Base-by-base conservation (phyloP, 768 basidiomycete species). In the Lanmaoa pseudosensibilis region DNA sequence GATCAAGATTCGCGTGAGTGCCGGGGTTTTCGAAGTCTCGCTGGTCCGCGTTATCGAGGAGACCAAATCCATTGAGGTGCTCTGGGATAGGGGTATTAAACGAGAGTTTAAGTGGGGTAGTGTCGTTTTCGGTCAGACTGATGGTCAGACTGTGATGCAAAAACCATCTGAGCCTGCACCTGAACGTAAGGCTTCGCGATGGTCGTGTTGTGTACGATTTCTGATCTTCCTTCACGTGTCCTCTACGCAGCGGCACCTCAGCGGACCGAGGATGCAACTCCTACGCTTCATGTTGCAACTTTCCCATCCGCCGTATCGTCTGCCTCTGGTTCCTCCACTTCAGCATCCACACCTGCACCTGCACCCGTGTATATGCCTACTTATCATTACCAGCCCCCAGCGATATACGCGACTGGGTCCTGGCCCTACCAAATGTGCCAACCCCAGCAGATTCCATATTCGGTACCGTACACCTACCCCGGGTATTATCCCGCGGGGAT, bases 21-120 rank as follows among this genome's bases (percentile, higher is more conserved):
- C 88, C 11, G 93, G 94, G 5, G 86, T 90, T 33, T 95, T 92
- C 67, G 92, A 95, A 68, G 92, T 94, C 5, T 87, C 85, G 6
- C 77, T 96, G 36, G 66, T 90, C 15, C 80, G 83, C 56, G 86
- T 92, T 18, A 74, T 88, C 36, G 85, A 87, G 59, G 88, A 86
- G 60, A 80, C 78, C 1, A 78, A 81, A 49, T 85, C 85, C 10
- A 86, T 95, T 1, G 86, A 88, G 67, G 92, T 95, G 5, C 69
- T 90, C 8, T 94, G 92, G 88, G 90, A 91, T 65, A 77, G 81
- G 27, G 86, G 85, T 9, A 61, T 83, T 37, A 88, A 85, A 71
- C 78, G 83, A 52, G 89, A 91, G 68, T 89, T 92, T 66, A 91
- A 89, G 69, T 92, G 90, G 90, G 82, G 85, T 30, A 86, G 84